Percentiles rank a stretch among this genome's conserved stretches.
These are phyloP conservation scores for Aotearoamyces nothofagi DNA, from an alignment of 2,329 filamentous ascomycete species.

Conservation along the genomic window DNA sequence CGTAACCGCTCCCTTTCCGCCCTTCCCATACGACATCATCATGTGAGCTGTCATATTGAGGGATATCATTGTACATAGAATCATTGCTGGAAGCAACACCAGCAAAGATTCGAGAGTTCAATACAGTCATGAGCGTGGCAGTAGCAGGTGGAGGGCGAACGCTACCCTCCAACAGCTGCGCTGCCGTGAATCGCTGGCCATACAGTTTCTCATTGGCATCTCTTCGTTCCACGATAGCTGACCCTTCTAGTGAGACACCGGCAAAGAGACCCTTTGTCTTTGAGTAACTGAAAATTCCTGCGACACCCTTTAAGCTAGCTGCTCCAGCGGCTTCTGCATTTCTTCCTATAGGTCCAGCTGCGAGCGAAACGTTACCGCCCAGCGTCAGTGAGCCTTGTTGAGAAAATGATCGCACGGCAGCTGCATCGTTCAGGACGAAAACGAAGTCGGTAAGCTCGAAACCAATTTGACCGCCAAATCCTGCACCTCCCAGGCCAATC, in stretches of 20 bases:
- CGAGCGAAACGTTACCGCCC: constrained; percentile 91
- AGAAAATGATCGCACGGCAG: constrained; percentile 83
- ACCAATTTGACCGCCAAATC: constrained; percentile 74
- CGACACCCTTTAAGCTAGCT: constrained; percentile 75
- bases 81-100: constrained; percentile 42
- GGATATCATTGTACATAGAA: constrained; percentile 83
- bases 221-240: constrained; percentile 81
- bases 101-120: constrained; percentile 75
- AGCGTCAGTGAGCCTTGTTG: constrained; percentile 84
- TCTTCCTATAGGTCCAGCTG: constrained; percentile 81
- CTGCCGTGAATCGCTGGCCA: constrained; percentile 64
- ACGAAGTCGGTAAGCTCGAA: constrained; percentile 90
- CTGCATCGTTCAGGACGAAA: constrained; percentile 89
- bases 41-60: constrained; percentile 71
- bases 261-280: constrained; percentile 97
- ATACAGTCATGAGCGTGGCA: constrained; percentile 67
- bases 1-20: constrained; percentile 51
- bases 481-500: constrained; percentile 66
- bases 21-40: constrained; percentile 80
- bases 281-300: constrained; percentile 90
- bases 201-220: constrained; percentile 98
- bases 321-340: constrained; percentile 95
- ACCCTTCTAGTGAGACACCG: constrained; percentile 86
- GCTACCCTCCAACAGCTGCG: constrained; percentile 64
- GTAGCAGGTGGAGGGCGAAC: constrained; percentile 69